Base-by-base conservation (phyloP, 208 protist species). In the Herpetomonas muscarum region DNA sequence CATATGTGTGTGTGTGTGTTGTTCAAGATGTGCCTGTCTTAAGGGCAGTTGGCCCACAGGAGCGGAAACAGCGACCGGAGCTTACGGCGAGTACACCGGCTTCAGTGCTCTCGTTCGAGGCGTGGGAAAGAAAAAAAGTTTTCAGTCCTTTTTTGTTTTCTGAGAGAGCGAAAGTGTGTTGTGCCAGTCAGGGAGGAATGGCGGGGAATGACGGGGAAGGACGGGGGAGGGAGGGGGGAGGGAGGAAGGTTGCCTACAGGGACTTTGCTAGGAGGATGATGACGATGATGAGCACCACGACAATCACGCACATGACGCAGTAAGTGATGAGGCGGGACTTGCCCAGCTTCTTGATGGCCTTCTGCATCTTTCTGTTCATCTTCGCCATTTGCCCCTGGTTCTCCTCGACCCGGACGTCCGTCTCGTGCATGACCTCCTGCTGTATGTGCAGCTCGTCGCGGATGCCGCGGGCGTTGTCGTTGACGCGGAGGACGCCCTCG, bases 391-490 rank as follows among this genome's bases (percentile, higher is more conserved):
- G 55, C 31, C 37, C 55, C 41, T 85, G 69, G 45, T 78, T 68
- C 39, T 55, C 32, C n/a, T 79, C 60, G 7, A 78, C 63, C 41
- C 76, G 68, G 50, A 66, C 60, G 5, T 81, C 63, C 24, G 64
- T 64, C 19, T 56, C 48, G 15, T 78, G 51, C 19, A 86, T 56
- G 17, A 76, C 54, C 10, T 60, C 41, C 2, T 74, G 59, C 58
- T 87, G 84, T 19, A 64, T 48, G 19, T 70, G 15, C 3, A 91
- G 61, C 56, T 87, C 69, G 41, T 72, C 53, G 2, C 72, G 54
- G 26, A 91, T 85, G 21, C 64, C 48, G 41, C 70, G 67, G 39
- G 77, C 79, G 45, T 83, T 83, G 25, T 83, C 64, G 46, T 72
- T 66, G 3, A 87, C 53, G 15, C 70, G 60, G 47, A 66, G 55